Evolutionary conservation across 2,329 filamentous ascomycete genomes (phyloP).

Genomic region (Stenocarpella maydis): DNA sequence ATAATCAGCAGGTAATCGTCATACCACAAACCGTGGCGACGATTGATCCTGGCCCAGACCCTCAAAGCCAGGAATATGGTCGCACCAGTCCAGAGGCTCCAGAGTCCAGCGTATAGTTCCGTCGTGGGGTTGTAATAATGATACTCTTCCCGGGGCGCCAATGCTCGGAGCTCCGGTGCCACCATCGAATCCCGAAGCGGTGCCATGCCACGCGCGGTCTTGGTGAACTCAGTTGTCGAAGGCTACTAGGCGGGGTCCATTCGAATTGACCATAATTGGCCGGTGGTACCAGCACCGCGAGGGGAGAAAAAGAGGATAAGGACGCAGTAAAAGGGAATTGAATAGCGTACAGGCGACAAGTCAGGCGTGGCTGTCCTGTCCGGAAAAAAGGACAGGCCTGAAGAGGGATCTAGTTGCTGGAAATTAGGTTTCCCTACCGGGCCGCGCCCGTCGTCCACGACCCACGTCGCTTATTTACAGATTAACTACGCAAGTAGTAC

Average conservation of each 20-base stretch:
- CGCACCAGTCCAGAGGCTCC: slow-evolving; percentile 45
- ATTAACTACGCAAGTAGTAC: slow-evolving; percentile 4
- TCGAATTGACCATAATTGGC: not conserved
- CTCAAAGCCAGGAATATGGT: slow-evolving; percentile 44
- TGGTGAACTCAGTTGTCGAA: not conserved
- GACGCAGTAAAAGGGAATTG: not conserved
- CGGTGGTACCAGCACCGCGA: slow-evolving; percentile 27
- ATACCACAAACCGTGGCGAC: slow-evolving; percentile 49
- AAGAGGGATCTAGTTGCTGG: not conserved
- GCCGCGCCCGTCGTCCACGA: not conserved
- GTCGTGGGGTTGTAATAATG: slow-evolving; percentile 31
- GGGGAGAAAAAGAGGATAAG: slow-evolving; percentile 1
- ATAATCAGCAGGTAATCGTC: slow-evolving; percentile 50
- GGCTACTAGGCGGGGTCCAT: not conserved
- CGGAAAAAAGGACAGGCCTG: not conserved
- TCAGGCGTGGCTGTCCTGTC: not conserved
- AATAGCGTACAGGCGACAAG: not conserved
- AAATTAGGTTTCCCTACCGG: slow-evolving; percentile 8
- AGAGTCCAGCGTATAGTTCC: slow-evolving; percentile 46
- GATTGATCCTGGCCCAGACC: slow-evolving; percentile 47
- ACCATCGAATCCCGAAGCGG: slow-evolving; percentile 30
- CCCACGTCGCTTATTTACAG: slow-evolving; percentile 6
- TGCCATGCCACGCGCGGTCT: slow-evolving; percentile 26
- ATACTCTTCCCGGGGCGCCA: slow-evolving; percentile 20
- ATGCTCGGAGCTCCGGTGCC: not conserved